Evolutionary conservation across 1,284 basidiomycete species (phyloP), one percentile per base, ranked within the genome.

Genomic region (Uromyces viciae-fabae): DNA sequence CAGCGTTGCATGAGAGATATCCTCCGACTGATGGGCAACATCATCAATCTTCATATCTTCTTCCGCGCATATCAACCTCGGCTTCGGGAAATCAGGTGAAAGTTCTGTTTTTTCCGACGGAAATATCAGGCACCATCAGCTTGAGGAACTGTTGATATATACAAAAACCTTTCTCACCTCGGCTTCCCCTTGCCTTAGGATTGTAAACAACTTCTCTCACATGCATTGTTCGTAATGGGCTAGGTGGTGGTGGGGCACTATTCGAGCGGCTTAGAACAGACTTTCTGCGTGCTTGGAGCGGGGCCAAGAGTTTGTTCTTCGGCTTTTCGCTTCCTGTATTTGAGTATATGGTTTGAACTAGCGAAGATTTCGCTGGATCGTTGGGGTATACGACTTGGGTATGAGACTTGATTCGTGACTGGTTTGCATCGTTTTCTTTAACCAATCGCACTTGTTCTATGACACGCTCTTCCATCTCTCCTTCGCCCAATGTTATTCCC

Each of bases 191-290:
- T n/a, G 76, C 40, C 54, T 79, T 79, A 9, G 76, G 76, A 58
- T 79, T 79, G 31, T 79, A 79, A 49, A 79, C 76, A 7, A 71
- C 66, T 19, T 79, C 76, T 46, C 52, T 43, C 17, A 60, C 43
- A 36, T 79, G 19, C 76, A 79, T 79, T 28, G 43, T 56, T 38
- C 76, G 43, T 5, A 69, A 31, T 28, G 76, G 76, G 38, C 76
- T 79, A 9, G 76, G 76, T 46, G 76, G 76, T 8, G 76, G 76
- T n/a, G 76, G 76, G 25, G 76, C 76, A 49, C 76, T 79, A 33
- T 69, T 79, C 19, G 76, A 66, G n/a, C 76, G 43, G 33, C 40
- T 74, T 17, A 74, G 36, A 11, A 56, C 5, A 19, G 76, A 79
- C 25, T 71, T 79, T 28, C 76, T 46, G 49, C 66, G 76, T 15